Conservation (phyloP, 306 rosid species). For the Glycine latifolia region DNA sequence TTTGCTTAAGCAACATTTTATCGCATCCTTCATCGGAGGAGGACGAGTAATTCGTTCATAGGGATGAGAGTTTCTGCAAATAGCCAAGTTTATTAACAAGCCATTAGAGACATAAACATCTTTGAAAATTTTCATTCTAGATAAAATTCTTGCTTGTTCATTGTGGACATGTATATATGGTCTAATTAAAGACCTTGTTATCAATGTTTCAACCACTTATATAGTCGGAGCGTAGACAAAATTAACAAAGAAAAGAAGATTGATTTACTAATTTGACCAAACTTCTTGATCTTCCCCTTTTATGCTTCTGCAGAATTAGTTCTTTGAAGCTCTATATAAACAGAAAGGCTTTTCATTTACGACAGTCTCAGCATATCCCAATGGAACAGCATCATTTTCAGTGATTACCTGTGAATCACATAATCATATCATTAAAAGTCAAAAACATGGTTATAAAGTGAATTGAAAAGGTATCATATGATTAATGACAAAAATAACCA, state of each 20-base stretch:
- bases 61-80: slow-evolving; percentile 1
- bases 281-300: too few species aligned
- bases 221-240: not conserved
- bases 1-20: not conserved
- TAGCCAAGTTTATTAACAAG: not conserved
- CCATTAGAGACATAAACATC: slow-evolving; percentile 39
- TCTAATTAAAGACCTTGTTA: not conserved
- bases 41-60: not conserved
- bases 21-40: not conserved
- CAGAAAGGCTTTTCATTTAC: slow-evolving; percentile 59
- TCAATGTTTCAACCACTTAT: not conserved
- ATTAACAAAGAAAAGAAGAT: not conserved
- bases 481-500: not conserved
- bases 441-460: not conserved
- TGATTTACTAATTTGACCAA: too few species aligned
- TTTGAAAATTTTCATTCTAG: slow-evolving; percentile 31
- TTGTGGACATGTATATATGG: not conserved
- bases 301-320: slow-evolving; percentile 28
- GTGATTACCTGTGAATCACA: slow-evolving; percentile 50
- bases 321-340: slow-evolving; percentile 58
- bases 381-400: slow-evolving; percentile 48
- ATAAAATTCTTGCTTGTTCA: not conserved
- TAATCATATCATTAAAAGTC: slow-evolving; percentile 11
- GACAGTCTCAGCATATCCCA: slow-evolving; percentile 51
- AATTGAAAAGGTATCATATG: not conserved